Percentiles rank a stretch among this genome's conserved stretches.
phyloP scores from a whole-genome alignment of 2,329 filamentous ascomycete species.

The Fusarium decemcellulare region DNA sequence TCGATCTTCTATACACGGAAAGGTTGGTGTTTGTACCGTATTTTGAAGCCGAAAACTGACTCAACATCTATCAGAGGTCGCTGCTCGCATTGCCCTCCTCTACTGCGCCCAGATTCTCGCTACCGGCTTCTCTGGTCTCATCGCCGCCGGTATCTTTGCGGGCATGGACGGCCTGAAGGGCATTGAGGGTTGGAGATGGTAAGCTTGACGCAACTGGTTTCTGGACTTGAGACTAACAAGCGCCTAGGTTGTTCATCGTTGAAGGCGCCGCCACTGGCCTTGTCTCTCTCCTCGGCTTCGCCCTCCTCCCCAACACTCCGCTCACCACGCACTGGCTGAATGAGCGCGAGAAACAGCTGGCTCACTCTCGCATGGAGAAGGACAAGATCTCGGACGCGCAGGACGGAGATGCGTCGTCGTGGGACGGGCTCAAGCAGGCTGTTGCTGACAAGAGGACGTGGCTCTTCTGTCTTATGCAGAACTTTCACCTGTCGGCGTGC shows the following conservation, averaged over 20 bases:
- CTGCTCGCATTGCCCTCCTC: conserved; percentile 70
- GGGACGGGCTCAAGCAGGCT: conserved; percentile 64
- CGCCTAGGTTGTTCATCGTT: conserved; percentile 55
- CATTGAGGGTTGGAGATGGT: conserved; percentile 74
- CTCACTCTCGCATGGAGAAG: conserved; percentile 62
- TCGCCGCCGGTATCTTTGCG: conserved; percentile 71
- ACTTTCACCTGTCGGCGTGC: conserved; percentile 67
- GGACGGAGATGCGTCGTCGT: conserved; percentile 55
- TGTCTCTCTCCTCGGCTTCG: conserved; percentile 49
- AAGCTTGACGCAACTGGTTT: neutral
- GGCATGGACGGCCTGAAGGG: conserved; percentile 60
- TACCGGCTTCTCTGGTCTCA: conserved; percentile 76
- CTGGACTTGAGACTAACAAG: neutral
- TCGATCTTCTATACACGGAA: conserved; percentile 53
- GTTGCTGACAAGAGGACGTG: conserved; percentile 65
- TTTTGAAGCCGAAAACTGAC: neutral
- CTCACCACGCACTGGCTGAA: conserved; percentile 61
- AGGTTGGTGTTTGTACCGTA: conserved; percentile 29
- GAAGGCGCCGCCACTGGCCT: conserved; percentile 66
- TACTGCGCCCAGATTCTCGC: conserved; percentile 75
- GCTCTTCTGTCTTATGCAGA: conserved; percentile 69
- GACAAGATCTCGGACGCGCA: conserved; percentile 65
- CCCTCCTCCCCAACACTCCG: conserved; percentile 55
- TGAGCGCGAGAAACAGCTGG: conserved; percentile 63
- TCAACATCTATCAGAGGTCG: conserved; percentile 64